Evolutionary conservation across 2,329 filamentous ascomycete genomes (phyloP).

Genomic region (Celoporthe dispersa): DNA sequence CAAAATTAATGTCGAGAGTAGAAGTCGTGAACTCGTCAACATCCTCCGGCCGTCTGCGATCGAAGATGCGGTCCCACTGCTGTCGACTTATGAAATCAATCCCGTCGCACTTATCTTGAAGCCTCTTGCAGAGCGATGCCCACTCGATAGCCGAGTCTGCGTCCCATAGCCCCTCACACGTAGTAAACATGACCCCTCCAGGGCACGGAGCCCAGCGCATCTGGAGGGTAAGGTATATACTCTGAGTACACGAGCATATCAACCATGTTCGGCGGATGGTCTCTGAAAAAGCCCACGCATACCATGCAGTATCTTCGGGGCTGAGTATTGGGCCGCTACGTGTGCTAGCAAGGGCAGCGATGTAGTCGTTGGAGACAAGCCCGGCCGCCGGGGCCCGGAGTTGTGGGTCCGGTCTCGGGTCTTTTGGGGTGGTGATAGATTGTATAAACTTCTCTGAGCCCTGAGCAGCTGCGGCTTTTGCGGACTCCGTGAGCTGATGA

Average conservation of each 20-base stretch:
- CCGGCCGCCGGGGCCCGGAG: not conserved
- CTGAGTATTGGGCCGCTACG: not conserved
- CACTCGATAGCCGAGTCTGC: constrained; percentile 34
- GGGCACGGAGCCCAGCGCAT: constrained; percentile 28
- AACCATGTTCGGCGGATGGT: constrained; percentile 35
- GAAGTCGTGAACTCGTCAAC: constrained; percentile 28
- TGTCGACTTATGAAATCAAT: constrained; percentile 22
- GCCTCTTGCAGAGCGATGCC: constrained; percentile 25
- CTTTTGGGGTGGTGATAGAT: not conserved
- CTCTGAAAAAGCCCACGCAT: constrained; percentile 35
- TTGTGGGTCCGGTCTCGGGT: not conserved
- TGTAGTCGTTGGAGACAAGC: not conserved
- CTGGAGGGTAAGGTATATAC: constrained; percentile 30
- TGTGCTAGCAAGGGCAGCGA: not conserved
- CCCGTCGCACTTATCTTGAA: constrained; percentile 3
- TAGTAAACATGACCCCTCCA: constrained; percentile 35
- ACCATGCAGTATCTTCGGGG: constrained; percentile 30
- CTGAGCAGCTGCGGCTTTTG: not conserved
- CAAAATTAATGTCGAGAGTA: constrained; percentile 26
- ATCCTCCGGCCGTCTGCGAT: constrained; percentile 25
- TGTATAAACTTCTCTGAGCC: constrained; percentile 15
- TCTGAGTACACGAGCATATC: constrained; percentile 26
- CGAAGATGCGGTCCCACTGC: constrained; percentile 24
- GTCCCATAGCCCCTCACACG: constrained; percentile 33
- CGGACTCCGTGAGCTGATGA: constrained; percentile 18